phyloP scores from a whole-genome alignment of 2,329 filamentous ascomycete genomes.

The Alternaria atra region DNA sequence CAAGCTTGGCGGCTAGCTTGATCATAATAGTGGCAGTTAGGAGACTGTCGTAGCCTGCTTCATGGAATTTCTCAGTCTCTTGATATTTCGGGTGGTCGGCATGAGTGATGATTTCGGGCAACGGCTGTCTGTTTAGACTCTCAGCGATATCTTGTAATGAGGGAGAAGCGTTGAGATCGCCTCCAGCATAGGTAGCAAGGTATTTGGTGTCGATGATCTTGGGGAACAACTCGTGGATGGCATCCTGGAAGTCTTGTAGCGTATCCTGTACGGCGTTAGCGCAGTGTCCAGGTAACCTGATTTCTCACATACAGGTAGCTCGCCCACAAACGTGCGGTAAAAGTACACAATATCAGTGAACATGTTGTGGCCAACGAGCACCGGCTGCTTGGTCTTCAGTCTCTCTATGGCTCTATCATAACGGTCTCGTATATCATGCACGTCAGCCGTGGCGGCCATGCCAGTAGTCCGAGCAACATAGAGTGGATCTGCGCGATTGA shows the following conservation, averaged over 20 bases:
- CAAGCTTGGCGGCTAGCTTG: slow-evolving; percentile 63
- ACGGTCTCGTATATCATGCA: slow-evolving; percentile 47
- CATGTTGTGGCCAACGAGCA: slow-evolving; percentile 71
- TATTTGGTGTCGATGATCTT: slow-evolving; percentile 70
- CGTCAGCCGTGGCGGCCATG: slow-evolving; percentile 45
- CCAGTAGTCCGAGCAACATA: slow-evolving; percentile 51
- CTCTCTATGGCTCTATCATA: slow-evolving; percentile 53
- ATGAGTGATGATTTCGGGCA: slow-evolving; percentile 53
- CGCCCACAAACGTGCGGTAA: slow-evolving; percentile 68
- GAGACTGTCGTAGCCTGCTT: slow-evolving; percentile 71
- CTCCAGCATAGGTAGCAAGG: slow-evolving; percentile 66
- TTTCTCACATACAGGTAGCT: slow-evolving; percentile 56
- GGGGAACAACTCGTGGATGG: slow-evolving; percentile 65
- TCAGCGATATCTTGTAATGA: slow-evolving; percentile 60
- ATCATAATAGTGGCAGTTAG: slow-evolving; percentile 68
- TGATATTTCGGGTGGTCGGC: slow-evolving; percentile 53
- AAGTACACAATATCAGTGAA: slow-evolving; percentile 72
- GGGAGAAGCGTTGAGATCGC: slow-evolving; percentile 60
- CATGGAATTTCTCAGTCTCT: slow-evolving; percentile 58
- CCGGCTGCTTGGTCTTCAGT: slow-evolving; percentile 57
- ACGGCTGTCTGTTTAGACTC: slow-evolving; percentile 51
- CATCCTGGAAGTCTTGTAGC: slow-evolving; percentile 62
- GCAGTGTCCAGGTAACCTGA: not conserved
- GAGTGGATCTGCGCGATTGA: slow-evolving; percentile 48
- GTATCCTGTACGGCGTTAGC: slow-evolving; percentile 38